Conservation (phyloP, 371 early-diverging fungal genomes). For the Polyrhizophydium stewartii region DNA sequence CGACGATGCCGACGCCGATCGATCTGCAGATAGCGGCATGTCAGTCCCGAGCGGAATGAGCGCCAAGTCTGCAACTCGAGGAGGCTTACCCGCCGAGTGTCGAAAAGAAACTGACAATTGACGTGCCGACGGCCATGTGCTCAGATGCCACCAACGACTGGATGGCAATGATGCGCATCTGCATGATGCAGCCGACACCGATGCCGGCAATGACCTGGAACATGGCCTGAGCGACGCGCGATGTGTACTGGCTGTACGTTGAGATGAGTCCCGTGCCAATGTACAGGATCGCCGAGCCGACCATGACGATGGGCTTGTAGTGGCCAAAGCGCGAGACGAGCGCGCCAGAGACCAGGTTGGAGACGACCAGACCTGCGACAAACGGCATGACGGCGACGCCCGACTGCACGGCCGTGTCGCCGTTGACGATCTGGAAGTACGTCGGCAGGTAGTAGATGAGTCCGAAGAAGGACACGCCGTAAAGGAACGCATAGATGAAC, state of each 20-base stretch:
- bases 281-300: conserved; percentile 42
- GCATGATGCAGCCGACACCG: conserved; percentile 41
- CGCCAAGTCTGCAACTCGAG: too few species aligned
- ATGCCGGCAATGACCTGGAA: conserved; percentile 46
- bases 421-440: conserved; percentile 56
- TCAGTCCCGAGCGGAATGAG: too few species aligned
- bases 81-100: too few species aligned
- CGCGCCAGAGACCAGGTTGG: conserved; percentile 50
- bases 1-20: too few species aligned
- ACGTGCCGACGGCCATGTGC: too few species aligned
- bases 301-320: conserved; percentile 47
- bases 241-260: conserved; percentile 36
- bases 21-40: too few species aligned
- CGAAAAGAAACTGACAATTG: too few species aligned
- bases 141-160: too few species aligned
- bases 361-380: conserved; percentile 48
- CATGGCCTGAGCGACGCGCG: conserved; percentile 37
- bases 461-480: conserved; percentile 67
- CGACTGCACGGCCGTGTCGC: conserved; percentile 40
- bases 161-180: conserved; percentile 42
- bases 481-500: conserved; percentile 42
- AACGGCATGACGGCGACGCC: conserved; percentile 65
- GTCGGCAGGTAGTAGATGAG: conserved; percentile 66
- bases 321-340: conserved; percentile 44
- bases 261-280: conserved; percentile 50